These are phyloP conservation scores for Polygonum maritimum DNA, from an alignment of 148 eudicot genomes.

Conservation along the genomic window DNA sequence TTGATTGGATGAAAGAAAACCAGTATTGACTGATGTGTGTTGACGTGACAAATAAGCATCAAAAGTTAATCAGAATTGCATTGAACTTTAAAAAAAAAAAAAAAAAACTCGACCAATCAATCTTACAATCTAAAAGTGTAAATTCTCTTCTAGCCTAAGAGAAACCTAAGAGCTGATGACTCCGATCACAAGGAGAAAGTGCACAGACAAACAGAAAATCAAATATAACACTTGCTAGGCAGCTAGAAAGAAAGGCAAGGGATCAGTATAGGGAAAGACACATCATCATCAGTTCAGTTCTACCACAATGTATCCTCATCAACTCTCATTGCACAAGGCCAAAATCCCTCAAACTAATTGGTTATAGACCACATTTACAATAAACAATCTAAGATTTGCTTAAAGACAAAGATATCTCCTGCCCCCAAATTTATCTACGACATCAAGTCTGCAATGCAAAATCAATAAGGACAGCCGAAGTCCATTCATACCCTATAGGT, in stretches of 20 bases:
- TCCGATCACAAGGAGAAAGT: too few species aligned
- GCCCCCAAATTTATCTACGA: not conserved
- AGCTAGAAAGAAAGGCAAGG: not conserved
- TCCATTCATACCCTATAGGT: not conserved
- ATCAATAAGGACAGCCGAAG: not conserved
- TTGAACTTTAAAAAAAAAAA: not conserved
- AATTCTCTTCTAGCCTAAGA: too few species aligned
- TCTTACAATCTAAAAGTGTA: not conserved
- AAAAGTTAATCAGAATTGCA: not conserved
- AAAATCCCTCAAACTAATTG: not conserved
- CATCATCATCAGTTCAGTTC: too few species aligned
- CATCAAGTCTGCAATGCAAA: not conserved
- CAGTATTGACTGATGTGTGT: conserved; percentile 63
- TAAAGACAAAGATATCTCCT: not conserved
- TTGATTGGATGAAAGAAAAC: conserved; percentile 94
- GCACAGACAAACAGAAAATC: not conserved
- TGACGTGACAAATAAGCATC: not conserved
- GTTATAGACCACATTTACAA: not conserved
- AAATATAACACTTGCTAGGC: not conserved
- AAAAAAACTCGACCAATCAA: not conserved
- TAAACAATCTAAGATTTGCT: not conserved
- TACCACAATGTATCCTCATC: too few species aligned
- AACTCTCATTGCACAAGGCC: not conserved
- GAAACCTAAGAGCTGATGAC: not conserved
- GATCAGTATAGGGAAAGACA: too few species aligned